phyloP scores from a whole-genome alignment of 495 filamentous ascomycete species.

The Penicillium arizonense region DNA sequence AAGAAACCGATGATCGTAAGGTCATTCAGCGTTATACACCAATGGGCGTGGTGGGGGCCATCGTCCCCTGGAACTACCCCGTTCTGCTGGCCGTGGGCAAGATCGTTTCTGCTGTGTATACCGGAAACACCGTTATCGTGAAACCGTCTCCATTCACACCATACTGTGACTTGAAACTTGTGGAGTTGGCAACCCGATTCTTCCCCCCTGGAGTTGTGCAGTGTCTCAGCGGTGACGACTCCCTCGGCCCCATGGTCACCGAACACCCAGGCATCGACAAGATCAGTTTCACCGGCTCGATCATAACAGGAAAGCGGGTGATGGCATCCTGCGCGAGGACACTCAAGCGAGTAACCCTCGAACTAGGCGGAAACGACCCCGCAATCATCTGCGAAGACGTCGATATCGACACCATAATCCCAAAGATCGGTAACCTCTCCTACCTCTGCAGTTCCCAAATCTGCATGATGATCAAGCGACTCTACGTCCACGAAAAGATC shows the following conservation, averaged over 20 bases:
- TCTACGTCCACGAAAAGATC: slow-evolving; percentile 68
- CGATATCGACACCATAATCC: slow-evolving; percentile 59
- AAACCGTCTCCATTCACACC: slow-evolving; percentile 68
- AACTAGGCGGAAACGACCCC: slow-evolving; percentile 67
- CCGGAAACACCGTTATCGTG: slow-evolving; percentile 59
- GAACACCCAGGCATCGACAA: slow-evolving; percentile 62
- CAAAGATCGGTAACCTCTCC: slow-evolving; percentile 44
- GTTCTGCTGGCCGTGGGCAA: slow-evolving; percentile 58
- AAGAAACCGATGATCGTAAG: slow-evolving; percentile 47
- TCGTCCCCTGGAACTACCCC: slow-evolving; percentile 65
- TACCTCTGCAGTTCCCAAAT: slow-evolving; percentile 58
- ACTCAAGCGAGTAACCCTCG: slow-evolving; percentile 59
- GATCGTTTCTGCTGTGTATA: slow-evolving; percentile 53
- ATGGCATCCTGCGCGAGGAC: slow-evolving; percentile 59
- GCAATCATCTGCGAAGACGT: slow-evolving; percentile 65
- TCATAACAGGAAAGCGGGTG: slow-evolving; percentile 61
- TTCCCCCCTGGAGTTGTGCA: slow-evolving; percentile 68
- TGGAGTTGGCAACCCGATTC: slow-evolving; percentile 57
- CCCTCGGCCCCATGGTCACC: slow-evolving; percentile 58
- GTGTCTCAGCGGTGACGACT: slow-evolving; percentile 63
- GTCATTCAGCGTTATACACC: slow-evolving; percentile 54
- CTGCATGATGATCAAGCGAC: slow-evolving; percentile 62
- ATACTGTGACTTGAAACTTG: slow-evolving; percentile 63
- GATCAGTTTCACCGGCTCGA: slow-evolving; percentile 69
- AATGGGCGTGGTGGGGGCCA: slow-evolving; percentile 57